These are phyloP conservation scores for Malus domestica DNA, from an alignment of 306 rosid species.

Conservation along the genomic window ASM211411v1 NC_041804.1:37840501-37841000, in stretches of 20 bases:
- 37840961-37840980: neutral
- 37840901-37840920: neutral
- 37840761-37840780: conserved; percentile 31
- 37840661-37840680: neutral
- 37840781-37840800: neutral
- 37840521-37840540: neutral
- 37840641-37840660: neutral
- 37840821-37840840: neutral
- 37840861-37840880: neutral
- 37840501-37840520: neutral
- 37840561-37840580: neutral
- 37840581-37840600: neutral
- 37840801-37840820: neutral
- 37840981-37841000: neutral
- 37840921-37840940: neutral
- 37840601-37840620: neutral
- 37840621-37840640: neutral
- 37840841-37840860: neutral
- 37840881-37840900: neutral
- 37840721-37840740: conserved; percentile 91
- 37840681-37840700: conserved; percentile 84
- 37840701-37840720: conserved; percentile 93
- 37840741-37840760: conserved; percentile 55
- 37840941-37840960: neutral
- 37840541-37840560: neutral